A percentile compares a stretch with the other conserved stretches of the same genome.
These are phyloP conservation scores for Fusarium floridanum DNA, from an alignment of 2,329 filamentous ascomycete species.

Conservation along the genomic window DNA sequence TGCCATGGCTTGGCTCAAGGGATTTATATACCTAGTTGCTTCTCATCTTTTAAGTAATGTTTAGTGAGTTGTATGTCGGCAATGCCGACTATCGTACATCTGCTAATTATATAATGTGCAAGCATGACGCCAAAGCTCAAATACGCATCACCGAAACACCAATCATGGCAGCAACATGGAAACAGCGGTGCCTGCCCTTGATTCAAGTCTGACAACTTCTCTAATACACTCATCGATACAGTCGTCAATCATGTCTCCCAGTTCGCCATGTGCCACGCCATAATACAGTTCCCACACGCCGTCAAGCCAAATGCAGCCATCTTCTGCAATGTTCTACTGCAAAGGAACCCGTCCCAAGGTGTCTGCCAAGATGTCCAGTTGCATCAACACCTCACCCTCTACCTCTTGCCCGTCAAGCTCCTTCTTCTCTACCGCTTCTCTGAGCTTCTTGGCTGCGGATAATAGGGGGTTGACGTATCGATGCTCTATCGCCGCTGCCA, in stretches of 20 bases:
- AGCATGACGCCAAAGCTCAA: neutral
- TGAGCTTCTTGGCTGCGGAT: slow-evolving; percentile 56
- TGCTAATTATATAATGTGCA: no score
- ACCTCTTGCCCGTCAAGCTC: slow-evolving; percentile 49
- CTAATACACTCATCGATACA: neutral
- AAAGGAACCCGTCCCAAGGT: slow-evolving; percentile 57
- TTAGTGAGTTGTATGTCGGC: neutral
- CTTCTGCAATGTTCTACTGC: slow-evolving; percentile 45
- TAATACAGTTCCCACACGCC: slow-evolving; percentile 19
- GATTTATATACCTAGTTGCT: neutral
- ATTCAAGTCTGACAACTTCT: slow-evolving; percentile 2
- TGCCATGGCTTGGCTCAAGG: neutral
- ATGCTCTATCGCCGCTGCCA: slow-evolving; percentile 69
- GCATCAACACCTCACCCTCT: slow-evolving; percentile 51
- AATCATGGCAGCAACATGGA: neutral
- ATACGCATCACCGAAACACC: neutral
- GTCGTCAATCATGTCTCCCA: neutral
- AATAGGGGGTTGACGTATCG: slow-evolving; percentile 69
- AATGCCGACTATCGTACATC: no score
- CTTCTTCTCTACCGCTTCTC: slow-evolving; percentile 49
- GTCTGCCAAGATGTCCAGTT: slow-evolving; percentile 58
- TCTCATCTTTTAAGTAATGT: neutral
- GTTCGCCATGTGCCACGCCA: slow-evolving; percentile 2
- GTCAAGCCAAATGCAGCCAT: slow-evolving; percentile 8
- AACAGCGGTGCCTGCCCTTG: neutral